These are phyloP conservation scores for Vigna unguiculata DNA, from an alignment of 306 rosid genomes.

Conservation along the genomic window DNA sequence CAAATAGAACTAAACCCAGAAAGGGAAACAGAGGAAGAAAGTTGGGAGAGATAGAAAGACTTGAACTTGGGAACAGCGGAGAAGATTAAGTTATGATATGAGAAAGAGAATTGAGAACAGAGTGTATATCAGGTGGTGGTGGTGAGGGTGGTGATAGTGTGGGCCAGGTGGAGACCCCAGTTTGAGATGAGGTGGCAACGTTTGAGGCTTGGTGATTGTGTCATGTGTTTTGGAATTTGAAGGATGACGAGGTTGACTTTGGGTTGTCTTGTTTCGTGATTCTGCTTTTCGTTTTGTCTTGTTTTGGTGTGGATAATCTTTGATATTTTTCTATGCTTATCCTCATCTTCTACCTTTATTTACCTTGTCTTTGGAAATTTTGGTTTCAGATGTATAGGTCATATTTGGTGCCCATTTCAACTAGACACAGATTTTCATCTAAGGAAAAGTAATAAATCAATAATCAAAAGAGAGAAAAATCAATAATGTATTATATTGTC, in stretches of 20 bases:
- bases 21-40: background rate
- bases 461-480: no score
- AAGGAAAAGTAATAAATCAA: no score
- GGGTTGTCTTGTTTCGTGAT: background rate
- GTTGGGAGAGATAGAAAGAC: background rate
- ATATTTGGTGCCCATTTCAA: background rate
- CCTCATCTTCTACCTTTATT: background rate
- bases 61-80: background rate
- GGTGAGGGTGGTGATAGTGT: background rate
- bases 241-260: constrained; percentile 42
- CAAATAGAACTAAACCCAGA: background rate
- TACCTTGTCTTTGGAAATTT: background rate
- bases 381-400: background rate
- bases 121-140: background rate
- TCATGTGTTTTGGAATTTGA: constrained; percentile 20
- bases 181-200: constrained; percentile 29
- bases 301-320: constrained; percentile 23
- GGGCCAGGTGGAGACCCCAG: background rate
- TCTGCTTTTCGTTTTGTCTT: constrained; percentile 28
- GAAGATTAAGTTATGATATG: background rate
- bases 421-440: no score
- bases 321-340: constrained; percentile 17
- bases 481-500: no score
- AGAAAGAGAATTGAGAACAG: background rate
- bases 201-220: constrained; percentile 9